Evolutionary conservation across 345 rosid genomes (phyloP), one percentile per base, ranked within the genome.

Genomic region (Noccaea caerulescens): DNA sequence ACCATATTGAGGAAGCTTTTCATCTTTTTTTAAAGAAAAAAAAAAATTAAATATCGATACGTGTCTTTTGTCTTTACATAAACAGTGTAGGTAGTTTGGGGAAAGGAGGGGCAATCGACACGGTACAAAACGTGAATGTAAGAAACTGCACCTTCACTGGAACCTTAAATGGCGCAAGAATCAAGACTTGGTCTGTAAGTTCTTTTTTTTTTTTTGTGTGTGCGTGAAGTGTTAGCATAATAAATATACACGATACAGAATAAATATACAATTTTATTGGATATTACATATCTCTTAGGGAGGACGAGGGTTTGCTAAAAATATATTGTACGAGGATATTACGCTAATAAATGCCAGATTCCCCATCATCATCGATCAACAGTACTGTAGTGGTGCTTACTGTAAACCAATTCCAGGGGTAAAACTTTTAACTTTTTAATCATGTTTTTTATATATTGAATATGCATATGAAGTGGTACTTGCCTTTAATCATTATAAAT

Each of bases 331-430:
- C n/a, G 66, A 59, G 30, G 3, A 58, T 50, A 70, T 59, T 6
- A 70, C 74, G 12, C 8, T 70, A 7, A 47, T 46, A 6, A 11
- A 27, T 58, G 7, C 51, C 9, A 38, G 11, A 20, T 46, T 9
- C 2, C 75, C 75, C 13, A 71, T 71, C 6, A 61, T 61, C 44
- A 71, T 71, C 41, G 8, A 61, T 16, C 75, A 71, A 71, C 34
- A 71, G 30, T 71, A 70, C 45, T 27, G 8, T 16, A 12, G 18
- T 7, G 2, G n/a, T 5, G 10, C 0, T 46, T 2, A 9, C 12
- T 54, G 4, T 33, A 13, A n/a, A 45, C 8, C 41, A 25, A 25
- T 1, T 2, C 3, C 27, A 55, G 7, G 0, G 56, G 73, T 69
- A 69, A 18, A 6, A 0, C 7, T 3, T 30, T 68, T 27, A 20